phyloP scores from a whole-genome alignment of 441 rosid genomes.

The Adansonia rubrostipa region DNA sequence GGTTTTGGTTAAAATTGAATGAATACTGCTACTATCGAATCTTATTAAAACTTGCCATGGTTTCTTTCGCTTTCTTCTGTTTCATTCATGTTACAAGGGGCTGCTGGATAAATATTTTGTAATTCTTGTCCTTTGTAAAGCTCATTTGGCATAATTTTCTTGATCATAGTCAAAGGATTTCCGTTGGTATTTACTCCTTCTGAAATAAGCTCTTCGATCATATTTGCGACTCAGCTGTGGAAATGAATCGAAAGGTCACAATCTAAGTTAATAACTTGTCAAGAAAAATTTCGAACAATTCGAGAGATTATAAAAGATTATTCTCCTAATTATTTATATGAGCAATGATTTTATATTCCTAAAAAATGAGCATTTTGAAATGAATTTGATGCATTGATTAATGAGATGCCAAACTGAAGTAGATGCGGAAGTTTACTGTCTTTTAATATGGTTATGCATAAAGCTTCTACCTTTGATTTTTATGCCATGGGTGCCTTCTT shows the following conservation, averaged over 20 bases:
- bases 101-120: neutral
- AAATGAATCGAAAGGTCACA: neutral
- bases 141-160: constrained; percentile 5
- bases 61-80: neutral
- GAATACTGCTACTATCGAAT: constrained; percentile 1
- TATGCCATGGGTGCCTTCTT: neutral
- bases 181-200: neutral
- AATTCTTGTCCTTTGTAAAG: neutral
- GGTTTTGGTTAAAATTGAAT: neutral
- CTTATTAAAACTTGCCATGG: neutral
- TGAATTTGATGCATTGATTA: neutral
- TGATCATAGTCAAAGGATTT: constrained; percentile 1
- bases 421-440: neutral
- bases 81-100: constrained; percentile 6
- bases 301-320: constrained; percentile 1
- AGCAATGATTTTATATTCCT: neutral
- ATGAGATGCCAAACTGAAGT: neutral
- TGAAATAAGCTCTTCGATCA: constrained; percentile 3
- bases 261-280: neutral
- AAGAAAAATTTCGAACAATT: neutral
- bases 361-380: neutral
- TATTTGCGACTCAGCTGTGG: neutral
- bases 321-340: neutral
- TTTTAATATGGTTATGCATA: neutral
- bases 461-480: neutral